These are phyloP conservation scores for Chrysoporthe puriensis DNA, from an alignment of 2,329 filamentous ascomycete genomes.

Conservation along the genomic window DNA sequence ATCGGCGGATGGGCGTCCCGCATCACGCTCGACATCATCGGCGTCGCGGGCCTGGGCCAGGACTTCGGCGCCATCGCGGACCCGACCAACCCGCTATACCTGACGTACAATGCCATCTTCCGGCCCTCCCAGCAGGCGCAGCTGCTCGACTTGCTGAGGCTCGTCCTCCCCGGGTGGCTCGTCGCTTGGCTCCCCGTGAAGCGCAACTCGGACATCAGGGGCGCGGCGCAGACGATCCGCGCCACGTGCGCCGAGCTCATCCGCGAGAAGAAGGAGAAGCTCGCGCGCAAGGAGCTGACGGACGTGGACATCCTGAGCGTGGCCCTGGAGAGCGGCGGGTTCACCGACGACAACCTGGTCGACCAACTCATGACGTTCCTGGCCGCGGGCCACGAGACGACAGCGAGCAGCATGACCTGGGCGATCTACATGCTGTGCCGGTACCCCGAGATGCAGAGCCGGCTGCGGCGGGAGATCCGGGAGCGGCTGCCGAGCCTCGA, in stretches of 20 bases:
- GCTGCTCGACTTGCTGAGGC: conserved; percentile 58
- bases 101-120: conserved; percentile 61
- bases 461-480: conserved; percentile 71
- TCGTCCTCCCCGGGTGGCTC: conserved; percentile 68
- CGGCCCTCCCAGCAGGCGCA: conserved; percentile 54
- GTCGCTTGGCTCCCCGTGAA: conserved; percentile 68
- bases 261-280: conserved; percentile 64
- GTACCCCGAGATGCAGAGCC: conserved; percentile 66
- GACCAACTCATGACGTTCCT: conserved; percentile 93
- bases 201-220: conserved; percentile 67
- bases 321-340: conserved; percentile 74
- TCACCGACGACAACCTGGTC: conserved; percentile 78
- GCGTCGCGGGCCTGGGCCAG: conserved; percentile 69
- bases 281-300: conserved; percentile 49
- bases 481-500: conserved; percentile 57
- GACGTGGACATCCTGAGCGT: conserved; percentile 80
- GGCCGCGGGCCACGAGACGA: conserved; percentile 81
- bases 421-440: conserved; percentile 70
- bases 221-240: conserved; percentile 63
- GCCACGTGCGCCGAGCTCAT: conserved; percentile 71
- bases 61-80: conserved; percentile 71
- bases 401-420: conserved; percentile 77
- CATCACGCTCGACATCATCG: conserved; percentile 76
- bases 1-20: conserved; percentile 67
- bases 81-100: conserved; percentile 61